Evolutionary conservation across 495 filamentous ascomycete species (phyloP).

Genomic region (Tuber indicum): DNA sequence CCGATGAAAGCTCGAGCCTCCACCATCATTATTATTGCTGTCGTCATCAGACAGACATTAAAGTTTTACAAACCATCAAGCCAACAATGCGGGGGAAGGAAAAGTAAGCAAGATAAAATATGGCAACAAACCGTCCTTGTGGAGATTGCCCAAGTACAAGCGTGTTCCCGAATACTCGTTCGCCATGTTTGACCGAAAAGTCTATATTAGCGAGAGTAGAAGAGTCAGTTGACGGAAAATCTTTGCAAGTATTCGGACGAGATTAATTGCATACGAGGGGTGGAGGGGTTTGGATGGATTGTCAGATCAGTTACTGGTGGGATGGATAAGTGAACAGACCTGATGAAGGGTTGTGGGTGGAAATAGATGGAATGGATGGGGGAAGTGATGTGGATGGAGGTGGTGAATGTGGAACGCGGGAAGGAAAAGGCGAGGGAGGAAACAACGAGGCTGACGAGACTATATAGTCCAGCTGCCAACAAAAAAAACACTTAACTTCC

Average conservation of each 20-base stretch:
- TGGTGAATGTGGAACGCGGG: not conserved
- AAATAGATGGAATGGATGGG: not conserved
- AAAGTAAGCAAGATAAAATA: slow-evolving; percentile 41
- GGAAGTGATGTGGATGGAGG: not conserved
- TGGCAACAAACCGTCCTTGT: slow-evolving; percentile 78
- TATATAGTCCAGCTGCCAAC: not conserved
- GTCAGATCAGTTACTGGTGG: slow-evolving; percentile 10
- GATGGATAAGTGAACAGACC: slow-evolving; percentile 16
- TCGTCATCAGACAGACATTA: slow-evolving; percentile 28
- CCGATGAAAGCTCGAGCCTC: slow-evolving; percentile 29
- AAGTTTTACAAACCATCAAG: slow-evolving; percentile 23
- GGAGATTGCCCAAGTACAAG: slow-evolving; percentile 95
- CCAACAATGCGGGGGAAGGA: slow-evolving; percentile 5
- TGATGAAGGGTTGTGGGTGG: slow-evolving; percentile 8
- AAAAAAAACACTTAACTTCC: not conserved
- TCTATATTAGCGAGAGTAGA: slow-evolving; percentile 9
- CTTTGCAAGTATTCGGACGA: slow-evolving; percentile 14
- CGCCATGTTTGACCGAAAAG: slow-evolving; percentile 21
- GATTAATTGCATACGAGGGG: slow-evolving; percentile 20
- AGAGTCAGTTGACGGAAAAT: slow-evolving; percentile 24
- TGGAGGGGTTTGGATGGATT: slow-evolving; percentile 11
- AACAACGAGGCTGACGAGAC: not conserved
- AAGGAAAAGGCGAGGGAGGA: not conserved
- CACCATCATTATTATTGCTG: slow-evolving; percentile 14
- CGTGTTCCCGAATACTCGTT: slow-evolving; percentile 78